Conservation (phyloP, 2,329 filamentous ascomycete species). For the Nemania sp. region DNA sequence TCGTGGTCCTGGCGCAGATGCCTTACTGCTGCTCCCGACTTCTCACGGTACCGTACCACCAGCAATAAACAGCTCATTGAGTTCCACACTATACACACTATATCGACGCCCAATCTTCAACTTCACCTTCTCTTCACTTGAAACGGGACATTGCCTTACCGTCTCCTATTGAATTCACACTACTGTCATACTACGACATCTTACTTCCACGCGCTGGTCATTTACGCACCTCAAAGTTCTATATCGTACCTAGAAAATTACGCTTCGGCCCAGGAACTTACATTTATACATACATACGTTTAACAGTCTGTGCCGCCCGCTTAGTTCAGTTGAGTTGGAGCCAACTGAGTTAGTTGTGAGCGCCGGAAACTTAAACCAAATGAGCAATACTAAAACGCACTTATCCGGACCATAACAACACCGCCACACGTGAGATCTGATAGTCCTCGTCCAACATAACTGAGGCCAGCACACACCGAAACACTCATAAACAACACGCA, state of each 20-base stretch:
- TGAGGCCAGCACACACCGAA: not conserved
- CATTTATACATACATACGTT: too few relatives aligned
- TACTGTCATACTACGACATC: too few relatives aligned
- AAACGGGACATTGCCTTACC: slow-evolving; percentile 26
- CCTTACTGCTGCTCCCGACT: not conserved
- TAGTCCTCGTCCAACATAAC: not conserved
- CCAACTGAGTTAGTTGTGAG: slow-evolving; percentile 12
- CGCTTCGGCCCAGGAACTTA: slow-evolving; percentile 12
- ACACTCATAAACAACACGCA: not conserved
- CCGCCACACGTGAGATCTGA: not conserved
- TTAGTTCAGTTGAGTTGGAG: slow-evolving; percentile 10
- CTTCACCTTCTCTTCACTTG: slow-evolving; percentile 28
- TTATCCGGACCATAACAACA: not conserved
- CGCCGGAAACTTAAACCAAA: slow-evolving; percentile 26
- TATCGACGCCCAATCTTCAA: slow-evolving; percentile 40
- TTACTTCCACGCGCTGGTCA: slow-evolving; percentile 5
- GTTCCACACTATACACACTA: slow-evolving; percentile 16
- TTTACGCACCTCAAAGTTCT: not conserved
- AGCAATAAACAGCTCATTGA: slow-evolving; percentile 23
- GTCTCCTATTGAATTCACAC: slow-evolving; percentile 11
- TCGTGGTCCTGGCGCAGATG: slow-evolving; percentile 26
- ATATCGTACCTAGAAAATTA: not conserved
- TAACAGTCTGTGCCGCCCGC: slow-evolving; percentile 9
- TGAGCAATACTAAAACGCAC: slow-evolving; percentile 9
- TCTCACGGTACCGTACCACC: not conserved